Conservation (phyloP, 176 grass and related monocot species). For the Carex myosuroides region DNA sequence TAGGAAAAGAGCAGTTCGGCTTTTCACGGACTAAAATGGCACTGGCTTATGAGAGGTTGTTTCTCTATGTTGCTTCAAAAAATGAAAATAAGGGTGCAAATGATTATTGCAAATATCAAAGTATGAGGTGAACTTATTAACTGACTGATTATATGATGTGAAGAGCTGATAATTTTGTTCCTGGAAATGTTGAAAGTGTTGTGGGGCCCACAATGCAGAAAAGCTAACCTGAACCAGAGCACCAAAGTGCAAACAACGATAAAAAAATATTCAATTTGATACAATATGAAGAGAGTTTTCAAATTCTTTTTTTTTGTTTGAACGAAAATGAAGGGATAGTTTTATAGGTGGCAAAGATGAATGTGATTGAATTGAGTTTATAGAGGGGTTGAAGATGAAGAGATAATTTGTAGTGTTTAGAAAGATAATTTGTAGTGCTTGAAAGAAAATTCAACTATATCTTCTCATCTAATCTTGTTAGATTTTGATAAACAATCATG, state of each 20-base stretch:
- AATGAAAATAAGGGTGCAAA: not conserved
- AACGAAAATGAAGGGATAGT: not conserved
- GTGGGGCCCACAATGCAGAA: not conserved
- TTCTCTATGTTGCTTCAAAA: conserved; percentile 28
- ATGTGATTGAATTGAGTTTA: not conserved
- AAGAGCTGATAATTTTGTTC: not conserved
- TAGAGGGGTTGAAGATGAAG: too few species aligned
- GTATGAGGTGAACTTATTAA: not conserved
- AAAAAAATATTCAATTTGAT: too few species aligned
- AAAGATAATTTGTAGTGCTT: too few species aligned
- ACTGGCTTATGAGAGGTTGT: conserved; percentile 41
- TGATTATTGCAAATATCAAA: conserved; percentile 32
- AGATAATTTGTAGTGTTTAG: too few species aligned
- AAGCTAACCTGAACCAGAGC: too few species aligned
- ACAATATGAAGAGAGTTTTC: too few species aligned
- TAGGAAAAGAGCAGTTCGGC: conserved; percentile 23
- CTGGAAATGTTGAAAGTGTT: not conserved
- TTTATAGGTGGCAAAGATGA: not conserved
- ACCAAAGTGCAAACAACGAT: too few species aligned
- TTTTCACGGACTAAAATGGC: conserved; percentile 48
- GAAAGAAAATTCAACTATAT: too few species aligned
- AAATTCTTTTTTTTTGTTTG: too few species aligned
- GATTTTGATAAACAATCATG: too few species aligned
- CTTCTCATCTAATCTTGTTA: too few species aligned
- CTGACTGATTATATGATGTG: not conserved